These are phyloP conservation scores for Psilocybe cyanescens DNA, from an alignment of 768 basidiomycete genomes.

Conservation along the genomic window DNA sequence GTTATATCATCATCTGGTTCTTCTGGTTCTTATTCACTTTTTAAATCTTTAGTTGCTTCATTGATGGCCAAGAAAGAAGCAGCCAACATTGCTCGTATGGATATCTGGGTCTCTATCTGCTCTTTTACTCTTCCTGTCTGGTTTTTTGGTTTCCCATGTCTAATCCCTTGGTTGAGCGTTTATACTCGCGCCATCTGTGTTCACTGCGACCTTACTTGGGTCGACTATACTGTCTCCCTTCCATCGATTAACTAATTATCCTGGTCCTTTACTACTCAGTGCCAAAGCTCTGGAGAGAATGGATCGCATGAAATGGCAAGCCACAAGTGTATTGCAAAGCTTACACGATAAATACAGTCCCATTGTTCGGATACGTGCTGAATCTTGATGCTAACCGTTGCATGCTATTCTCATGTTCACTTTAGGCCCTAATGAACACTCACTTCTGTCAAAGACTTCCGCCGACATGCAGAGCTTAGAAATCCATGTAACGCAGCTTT, in stretches of 20 bases:
- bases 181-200: background rate
- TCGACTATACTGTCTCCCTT: slow-evolving; percentile 41
- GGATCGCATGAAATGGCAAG: slow-evolving; percentile 37
- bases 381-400: background rate
- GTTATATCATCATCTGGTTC: too few relatives aligned
- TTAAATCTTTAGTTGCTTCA: slow-evolving; percentile 5
- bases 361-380: slow-evolving; percentile 59
- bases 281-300: slow-evolving; percentile 41
- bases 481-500: slow-evolving; percentile 44
- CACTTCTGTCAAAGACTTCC: slow-evolving; percentile 32
- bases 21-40: too few relatives aligned
- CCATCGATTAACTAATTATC: slow-evolving; percentile 50
- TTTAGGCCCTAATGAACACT: slow-evolving; percentile 47
- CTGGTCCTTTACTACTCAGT: slow-evolving; percentile 45
- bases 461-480: slow-evolving; percentile 39
- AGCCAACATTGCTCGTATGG: slow-evolving; percentile 10
- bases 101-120: background rate
- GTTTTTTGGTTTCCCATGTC: background rate
- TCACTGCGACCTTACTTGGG: slow-evolving; percentile 14
- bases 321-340: slow-evolving; percentile 46
- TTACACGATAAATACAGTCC: slow-evolving; percentile 58
- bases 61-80: slow-evolving; percentile 17
- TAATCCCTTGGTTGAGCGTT: background rate
- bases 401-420: background rate
- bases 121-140: background rate